Evolutionary conservation across 306 rosid species (phyloP).

Genomic region (Trifolium subterraneum): DNA sequence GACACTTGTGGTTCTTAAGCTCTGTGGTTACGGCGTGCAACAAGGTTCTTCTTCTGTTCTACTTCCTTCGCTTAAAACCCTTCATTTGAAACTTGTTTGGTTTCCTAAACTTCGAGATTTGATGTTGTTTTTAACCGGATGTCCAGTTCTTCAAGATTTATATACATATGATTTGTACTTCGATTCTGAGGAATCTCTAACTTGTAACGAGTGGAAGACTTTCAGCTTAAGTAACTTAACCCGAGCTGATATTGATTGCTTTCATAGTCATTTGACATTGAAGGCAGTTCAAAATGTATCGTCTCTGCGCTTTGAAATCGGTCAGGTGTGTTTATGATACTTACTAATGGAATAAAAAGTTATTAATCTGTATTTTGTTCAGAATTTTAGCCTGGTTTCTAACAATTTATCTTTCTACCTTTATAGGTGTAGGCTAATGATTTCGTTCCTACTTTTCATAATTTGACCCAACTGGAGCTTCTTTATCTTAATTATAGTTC

Average conservation of each 20-base stretch:
- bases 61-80: too few relatives aligned
- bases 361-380: not conserved
- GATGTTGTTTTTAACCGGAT: not conserved
- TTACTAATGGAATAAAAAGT: too few relatives aligned
- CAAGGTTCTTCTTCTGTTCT: too few relatives aligned
- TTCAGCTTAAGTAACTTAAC: not conserved
- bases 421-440: too few relatives aligned
- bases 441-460: not conserved
- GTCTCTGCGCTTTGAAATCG: not conserved
- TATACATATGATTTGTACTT: fast-evolving
- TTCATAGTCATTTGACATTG: not conserved
- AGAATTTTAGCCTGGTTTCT: not conserved
- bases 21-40: too few relatives aligned
- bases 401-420: not conserved
- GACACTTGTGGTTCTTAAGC: too few relatives aligned
- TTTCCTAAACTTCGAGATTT: too few relatives aligned
- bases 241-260: not conserved
- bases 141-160: slow-evolving; percentile 8
- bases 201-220: not conserved
- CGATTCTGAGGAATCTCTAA: not conserved
- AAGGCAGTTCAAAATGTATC: not conserved
- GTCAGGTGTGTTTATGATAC: not conserved
- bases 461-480: not conserved
- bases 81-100: too few relatives aligned
- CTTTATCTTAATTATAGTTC: not conserved